Evolutionary conservation across 2,329 filamentous ascomycete species (phyloP).

Genomic region (Diplodia seriata): DNA sequence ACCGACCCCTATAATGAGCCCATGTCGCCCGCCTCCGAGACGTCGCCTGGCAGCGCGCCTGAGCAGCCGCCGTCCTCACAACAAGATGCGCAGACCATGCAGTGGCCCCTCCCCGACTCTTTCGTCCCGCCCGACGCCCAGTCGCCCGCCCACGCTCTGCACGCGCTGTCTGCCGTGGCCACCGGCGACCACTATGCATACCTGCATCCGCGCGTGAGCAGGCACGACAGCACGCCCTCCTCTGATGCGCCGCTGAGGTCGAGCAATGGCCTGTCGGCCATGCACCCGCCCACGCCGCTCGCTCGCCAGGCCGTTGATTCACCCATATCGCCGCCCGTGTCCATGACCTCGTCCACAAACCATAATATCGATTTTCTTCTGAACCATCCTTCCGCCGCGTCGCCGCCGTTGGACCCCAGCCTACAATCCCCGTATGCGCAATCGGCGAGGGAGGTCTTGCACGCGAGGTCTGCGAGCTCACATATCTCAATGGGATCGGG

Average conservation of each 20-base stretch:
- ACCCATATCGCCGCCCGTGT: slow-evolving; percentile 52
- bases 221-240: slow-evolving; percentile 41
- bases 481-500: slow-evolving; percentile 28
- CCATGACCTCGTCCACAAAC: slow-evolving; percentile 46
- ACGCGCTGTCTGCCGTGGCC: slow-evolving; percentile 61
- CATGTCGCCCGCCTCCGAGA: slow-evolving; percentile 39
- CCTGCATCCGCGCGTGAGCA: slow-evolving; percentile 40
- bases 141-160: slow-evolving; percentile 58
- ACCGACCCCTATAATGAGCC: slow-evolving; percentile 66
- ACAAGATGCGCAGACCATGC: slow-evolving; percentile 4
- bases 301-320: slow-evolving; percentile 38
- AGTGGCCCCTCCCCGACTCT: slow-evolving; percentile 33
- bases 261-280: slow-evolving; percentile 33
- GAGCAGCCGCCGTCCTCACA: slow-evolving; percentile 20
- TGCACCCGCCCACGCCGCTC: slow-evolving; percentile 38
- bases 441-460: slow-evolving; percentile 32
- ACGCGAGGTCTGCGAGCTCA: slow-evolving; percentile 28
- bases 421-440: slow-evolving; percentile 43
- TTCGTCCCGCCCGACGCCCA: slow-evolving; percentile 36
- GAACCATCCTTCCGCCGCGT: slow-evolving; percentile 48
- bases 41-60: slow-evolving; percentile 17
- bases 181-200: slow-evolving; percentile 51
- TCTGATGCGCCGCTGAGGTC: slow-evolving; percentile 31
- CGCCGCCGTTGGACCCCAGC: slow-evolving; percentile 46
- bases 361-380: slow-evolving; percentile 64